Evolutionary conservation across 2,329 filamentous ascomycete species (phyloP).

Genomic region (Ophiostoma ips): DNA sequence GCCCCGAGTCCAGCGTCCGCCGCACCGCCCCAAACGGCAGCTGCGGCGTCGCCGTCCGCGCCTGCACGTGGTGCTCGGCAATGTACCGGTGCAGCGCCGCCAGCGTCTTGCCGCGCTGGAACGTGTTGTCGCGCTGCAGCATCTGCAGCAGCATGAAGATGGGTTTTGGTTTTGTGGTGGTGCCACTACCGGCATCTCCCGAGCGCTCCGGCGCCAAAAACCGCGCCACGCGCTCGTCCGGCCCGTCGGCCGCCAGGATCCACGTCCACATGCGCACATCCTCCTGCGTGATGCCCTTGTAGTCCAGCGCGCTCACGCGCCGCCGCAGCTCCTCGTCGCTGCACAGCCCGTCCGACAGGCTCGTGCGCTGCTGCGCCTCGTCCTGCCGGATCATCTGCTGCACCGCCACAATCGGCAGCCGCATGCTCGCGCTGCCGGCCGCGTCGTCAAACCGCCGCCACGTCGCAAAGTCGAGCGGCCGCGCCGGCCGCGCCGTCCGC

Average conservation of each 20-base stretch:
- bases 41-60: background rate
- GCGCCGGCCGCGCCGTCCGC: no score
- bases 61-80: conserved; percentile 9
- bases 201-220: no score
- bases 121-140: conserved; percentile 21
- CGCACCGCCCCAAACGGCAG: conserved; percentile 10
- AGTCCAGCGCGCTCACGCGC: conserved; percentile 18
- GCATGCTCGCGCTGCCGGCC: conserved; percentile 15
- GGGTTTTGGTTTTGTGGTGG: conserved; percentile 21
- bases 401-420: conserved; percentile 16
- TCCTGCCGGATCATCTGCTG: conserved; percentile 16
- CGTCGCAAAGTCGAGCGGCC: conserved; percentile 8
- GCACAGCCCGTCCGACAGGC: conserved; percentile 13
- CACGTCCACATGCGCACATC: conserved; percentile 28
- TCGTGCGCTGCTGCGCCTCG: conserved; percentile 12
- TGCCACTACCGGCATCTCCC: no score
- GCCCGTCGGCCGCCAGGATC: conserved; percentile 24
- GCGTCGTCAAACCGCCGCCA: conserved; percentile 12
- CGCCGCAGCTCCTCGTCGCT: background rate
- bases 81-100: conserved; percentile 22
- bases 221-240: conserved; percentile 23
- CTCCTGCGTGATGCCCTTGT: conserved; percentile 21
- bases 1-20: conserved; percentile 12
- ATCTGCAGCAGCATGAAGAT: conserved; percentile 26
- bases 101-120: conserved; percentile 20